Percentiles rank a stretch among this genome's conserved stretches.
Evolutionary conservation across 164 flowering plant genomes (phyloP).

Genomic region (Cinnamomum chago): DNA sequence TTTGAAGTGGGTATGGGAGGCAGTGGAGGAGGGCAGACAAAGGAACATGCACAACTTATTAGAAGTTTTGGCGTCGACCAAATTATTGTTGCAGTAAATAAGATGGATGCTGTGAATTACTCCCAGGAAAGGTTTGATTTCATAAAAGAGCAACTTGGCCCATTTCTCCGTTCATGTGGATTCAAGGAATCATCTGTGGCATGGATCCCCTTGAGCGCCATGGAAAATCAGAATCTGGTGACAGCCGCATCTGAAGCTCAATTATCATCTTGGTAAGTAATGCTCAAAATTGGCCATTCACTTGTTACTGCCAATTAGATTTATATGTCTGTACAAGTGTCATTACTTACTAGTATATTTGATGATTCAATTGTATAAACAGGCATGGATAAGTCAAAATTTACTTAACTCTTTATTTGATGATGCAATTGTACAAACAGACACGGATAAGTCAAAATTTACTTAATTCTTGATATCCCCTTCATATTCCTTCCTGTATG

Average conservation of each 20-base stretch:
- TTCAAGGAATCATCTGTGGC: constrained; percentile 65
- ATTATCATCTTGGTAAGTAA: constrained; percentile 67
- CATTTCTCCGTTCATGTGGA: constrained; percentile 78
- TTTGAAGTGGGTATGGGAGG: constrained; percentile 87
- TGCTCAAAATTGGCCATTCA: background rate
- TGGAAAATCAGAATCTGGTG: constrained; percentile 89
- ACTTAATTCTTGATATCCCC: no score
- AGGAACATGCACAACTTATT: constrained; percentile 91
- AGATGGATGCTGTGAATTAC: constrained; percentile 83
- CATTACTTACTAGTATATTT: no score
- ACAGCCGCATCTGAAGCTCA: constrained; percentile 64
- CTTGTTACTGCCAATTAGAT: background rate
- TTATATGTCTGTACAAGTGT: background rate
- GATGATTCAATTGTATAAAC: background rate
- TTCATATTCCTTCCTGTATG: no score
- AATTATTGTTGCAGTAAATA: constrained; percentile 83
- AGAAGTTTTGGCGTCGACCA: constrained; percentile 98
- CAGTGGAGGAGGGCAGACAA: constrained; percentile 72
- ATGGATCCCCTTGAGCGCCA: constrained; percentile 92
- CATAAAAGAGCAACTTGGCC: constrained; percentile 58
- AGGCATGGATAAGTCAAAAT: no score
- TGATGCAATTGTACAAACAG: no score
- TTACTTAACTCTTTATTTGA: no score
- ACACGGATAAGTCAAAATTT: no score
- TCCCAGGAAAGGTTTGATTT: constrained; percentile 81